Percentiles rank a stretch among this genome's conserved stretches.
phyloP scores from a whole-genome alignment of 129 eudicot species.

The Mikania micrantha region DNA sequence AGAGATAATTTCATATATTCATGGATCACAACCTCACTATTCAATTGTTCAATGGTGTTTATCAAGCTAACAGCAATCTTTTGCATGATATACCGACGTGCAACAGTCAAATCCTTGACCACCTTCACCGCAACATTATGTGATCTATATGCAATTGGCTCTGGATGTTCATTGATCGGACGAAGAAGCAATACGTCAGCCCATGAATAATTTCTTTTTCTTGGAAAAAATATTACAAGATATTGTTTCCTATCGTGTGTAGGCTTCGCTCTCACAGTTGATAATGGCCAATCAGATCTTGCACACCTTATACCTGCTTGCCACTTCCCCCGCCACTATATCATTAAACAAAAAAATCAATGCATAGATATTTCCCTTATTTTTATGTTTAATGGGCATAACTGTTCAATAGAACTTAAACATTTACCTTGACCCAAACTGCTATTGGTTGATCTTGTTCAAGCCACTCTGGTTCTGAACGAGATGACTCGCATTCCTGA shows the following conservation, averaged over 20 bases:
- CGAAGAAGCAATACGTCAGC: slow-evolving; percentile 85
- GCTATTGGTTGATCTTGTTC: slow-evolving; percentile 73
- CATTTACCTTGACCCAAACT: slow-evolving; percentile 93
- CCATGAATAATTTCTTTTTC: slow-evolving; percentile 83
- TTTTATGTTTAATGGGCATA: not conserved
- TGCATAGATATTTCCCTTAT: not conserved
- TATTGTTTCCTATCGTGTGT: slow-evolving; percentile 91
- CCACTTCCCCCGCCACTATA: slow-evolving; percentile 98
- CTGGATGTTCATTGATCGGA: slow-evolving; percentile 75
- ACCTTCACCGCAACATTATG: slow-evolving; percentile 65
- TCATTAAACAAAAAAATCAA: not conserved
- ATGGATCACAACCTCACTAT: slow-evolving; percentile 52
- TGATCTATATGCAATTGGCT: slow-evolving; percentile 80
- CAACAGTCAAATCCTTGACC: slow-evolving; percentile 84
- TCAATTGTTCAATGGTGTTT: slow-evolving; percentile 73
- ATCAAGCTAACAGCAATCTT: slow-evolving; percentile 79
- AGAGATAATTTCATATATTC: not conserved
- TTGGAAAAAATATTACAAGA: slow-evolving; percentile 85
- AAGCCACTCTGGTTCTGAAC: slow-evolving; percentile 40
- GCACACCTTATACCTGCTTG: slow-evolving; percentile 94
- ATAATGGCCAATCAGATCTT: slow-evolving; percentile 86
- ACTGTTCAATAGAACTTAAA: not conserved
- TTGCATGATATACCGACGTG: slow-evolving; percentile 76
- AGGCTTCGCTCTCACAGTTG: slow-evolving; percentile 86
- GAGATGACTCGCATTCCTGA: slow-evolving; percentile 46